Conservation (phyloP, 106 monocot genomes). For the Platanthera guangdongensis region DNA sequence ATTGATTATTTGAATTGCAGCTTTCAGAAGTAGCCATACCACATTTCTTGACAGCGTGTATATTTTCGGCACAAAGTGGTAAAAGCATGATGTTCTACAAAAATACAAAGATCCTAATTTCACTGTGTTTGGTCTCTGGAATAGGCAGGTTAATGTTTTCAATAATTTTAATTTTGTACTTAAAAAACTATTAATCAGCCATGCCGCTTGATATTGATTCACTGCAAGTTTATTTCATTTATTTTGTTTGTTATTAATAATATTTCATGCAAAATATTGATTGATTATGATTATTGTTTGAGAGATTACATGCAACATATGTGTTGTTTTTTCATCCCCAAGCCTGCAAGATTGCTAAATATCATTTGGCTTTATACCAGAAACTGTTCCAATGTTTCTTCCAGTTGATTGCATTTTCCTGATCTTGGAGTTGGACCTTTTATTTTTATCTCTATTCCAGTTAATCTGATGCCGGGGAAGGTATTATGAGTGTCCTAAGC, state of each 20-base stretch:
- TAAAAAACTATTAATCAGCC: background rate
- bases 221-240: too few species aligned
- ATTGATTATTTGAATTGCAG: conserved; percentile 31
- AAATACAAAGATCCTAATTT: conserved; percentile 57
- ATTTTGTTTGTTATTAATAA: background rate
- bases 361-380: background rate
- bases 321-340: background rate
- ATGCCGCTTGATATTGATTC: too few species aligned
- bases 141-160: conserved; percentile 64
- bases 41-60: conserved; percentile 89
- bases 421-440: too few species aligned
- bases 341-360: background rate
- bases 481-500: too few species aligned
- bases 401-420: background rate
- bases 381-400: background rate
- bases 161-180: background rate
- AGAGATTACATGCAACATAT: background rate
- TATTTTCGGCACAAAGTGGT: conserved; percentile 87
- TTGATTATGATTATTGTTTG: background rate
- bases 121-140: conserved; percentile 79
- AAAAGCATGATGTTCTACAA: conserved; percentile 46
- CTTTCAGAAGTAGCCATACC: conserved; percentile 82
- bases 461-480: too few species aligned
- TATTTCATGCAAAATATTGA: background rate
- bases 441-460: too few species aligned